Base-by-base conservation (phyloP, 2,329 filamentous ascomycete species). In the Coleophoma cylindrospora region DNA sequence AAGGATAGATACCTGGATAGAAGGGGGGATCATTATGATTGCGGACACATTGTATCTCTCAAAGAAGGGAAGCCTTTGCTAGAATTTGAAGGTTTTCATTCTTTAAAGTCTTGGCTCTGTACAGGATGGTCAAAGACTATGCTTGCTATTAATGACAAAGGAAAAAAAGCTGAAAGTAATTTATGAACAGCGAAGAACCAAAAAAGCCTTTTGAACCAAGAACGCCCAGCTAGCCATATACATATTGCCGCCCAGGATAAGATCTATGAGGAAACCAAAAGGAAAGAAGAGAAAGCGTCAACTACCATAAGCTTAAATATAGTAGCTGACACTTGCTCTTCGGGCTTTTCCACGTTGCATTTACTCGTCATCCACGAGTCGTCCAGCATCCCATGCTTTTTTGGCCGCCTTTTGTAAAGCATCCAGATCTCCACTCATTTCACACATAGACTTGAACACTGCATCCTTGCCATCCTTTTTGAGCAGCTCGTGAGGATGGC, bases 401-500 rank as follows among this genome's bases (percentile, higher is more conserved):
- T 64, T 67, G 10, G 84, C 84, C 14, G 77, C 74, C 43, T 75
- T 74, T 38, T 74, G 60, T 40, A 88, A 64, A 1, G 65, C 64
- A 1, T 84, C 82, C 54, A 86, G 65, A 57, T 85, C 80, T 1
- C 84, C 84, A 54, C 75, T 85, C 64, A 78, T 86, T 60, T 85
- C 80, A 61, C 84, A 87, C 84, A 88, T 87, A 45, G 76, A 72
- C 49, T 74, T 74, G 67, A 88, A 87, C 10, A 76, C 69, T 4
- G 57, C 64, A 17, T 58, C 61, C 32, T 54, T 56, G 8, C 80
- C 81, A 50, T 87, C 74, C 60, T 84, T 85, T 63, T 77, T 79
- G 56, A 96, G 78, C 47, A 99, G 73, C 58, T 89, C 84, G 73
- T 86, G 91, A 0, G 94, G 94, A 63, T 95, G 87, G n/a, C 84